A percentile compares a stretch with the other conserved stretches of the same genome.
Conservation (phyloP, 768 basidiomycete species). For the Cubamyces sp. region DNA sequence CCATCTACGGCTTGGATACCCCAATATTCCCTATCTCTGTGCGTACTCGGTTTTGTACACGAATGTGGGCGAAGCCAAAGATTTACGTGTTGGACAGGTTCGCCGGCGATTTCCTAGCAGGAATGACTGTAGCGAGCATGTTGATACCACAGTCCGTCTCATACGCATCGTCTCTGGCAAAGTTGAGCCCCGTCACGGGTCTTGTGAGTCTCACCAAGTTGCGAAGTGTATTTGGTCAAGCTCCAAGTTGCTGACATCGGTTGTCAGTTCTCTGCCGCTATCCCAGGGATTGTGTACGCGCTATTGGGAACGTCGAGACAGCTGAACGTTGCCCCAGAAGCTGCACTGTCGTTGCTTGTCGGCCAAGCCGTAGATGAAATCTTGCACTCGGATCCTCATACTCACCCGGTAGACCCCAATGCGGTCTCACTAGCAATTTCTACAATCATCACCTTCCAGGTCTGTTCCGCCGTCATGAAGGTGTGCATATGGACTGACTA, state of each 20-base stretch:
- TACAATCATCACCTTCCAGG: slow-evolving; percentile 86
- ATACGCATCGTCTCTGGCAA: slow-evolving; percentile 87
- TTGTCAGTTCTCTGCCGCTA: slow-evolving; percentile 75
- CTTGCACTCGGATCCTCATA: slow-evolving; percentile 42
- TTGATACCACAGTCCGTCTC: slow-evolving; percentile 88
- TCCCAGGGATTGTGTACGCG: slow-evolving; percentile 88
- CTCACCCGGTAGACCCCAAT: slow-evolving; percentile 45
- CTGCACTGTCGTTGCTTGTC: slow-evolving; percentile 82
- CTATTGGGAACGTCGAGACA: slow-evolving; percentile 86
- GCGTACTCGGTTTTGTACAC: not conserved
- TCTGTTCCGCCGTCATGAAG: slow-evolving; percentile 33
- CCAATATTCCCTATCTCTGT: slow-evolving; percentile 70
- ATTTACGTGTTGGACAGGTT: slow-evolving; percentile 41
- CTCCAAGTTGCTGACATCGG: not conserved
- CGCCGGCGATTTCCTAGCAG: slow-evolving; percentile 78
- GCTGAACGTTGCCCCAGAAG: slow-evolving; percentile 87
- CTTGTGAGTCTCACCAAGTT: slow-evolving; percentile 53
- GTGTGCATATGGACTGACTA: not conserved
- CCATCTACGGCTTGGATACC: slow-evolving; percentile 83
- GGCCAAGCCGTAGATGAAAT: slow-evolving; percentile 84
- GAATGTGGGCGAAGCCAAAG: not conserved
- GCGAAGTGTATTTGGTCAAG: not conserved
- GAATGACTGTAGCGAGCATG: slow-evolving; percentile 83
- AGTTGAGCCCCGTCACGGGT: slow-evolving; percentile 83
- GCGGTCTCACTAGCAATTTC: slow-evolving; percentile 67